Evolutionary conservation across 2,329 filamentous ascomycete species (phyloP), one percentile per base, ranked within the genome.

Genomic region (Xylaria sp.): DNA sequence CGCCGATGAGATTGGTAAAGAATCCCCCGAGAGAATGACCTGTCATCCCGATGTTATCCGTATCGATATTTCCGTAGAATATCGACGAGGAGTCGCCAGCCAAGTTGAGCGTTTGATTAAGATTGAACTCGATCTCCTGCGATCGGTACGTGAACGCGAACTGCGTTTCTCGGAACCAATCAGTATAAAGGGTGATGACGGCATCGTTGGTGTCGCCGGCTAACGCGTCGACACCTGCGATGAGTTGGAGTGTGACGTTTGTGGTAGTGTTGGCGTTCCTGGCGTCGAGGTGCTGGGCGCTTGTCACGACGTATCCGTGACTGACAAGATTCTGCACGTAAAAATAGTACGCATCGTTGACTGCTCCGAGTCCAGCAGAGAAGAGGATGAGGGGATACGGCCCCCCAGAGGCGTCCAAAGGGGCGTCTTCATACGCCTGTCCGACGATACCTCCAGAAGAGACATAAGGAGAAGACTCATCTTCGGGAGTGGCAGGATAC

Each of bases 341-440:
- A 54, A 72, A 72, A 48, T 72, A 72, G 28, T 72, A 72, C 18
- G 57, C 69, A 50, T 72, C 69, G 13, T 72, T 31, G 23, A 72
- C 69, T 25, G 69, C 69, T 31, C 44, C 69, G 52, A 72, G 67
- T 3, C 69, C 69, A 7, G 69, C 20, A 20, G 69, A 72, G 61
- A 72, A 72, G 28, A 72, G 7, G 18, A 72, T 66, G 20, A 72
- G 59, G 23, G 69, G 69, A 31, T 67, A 72, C 34, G 69, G 69
- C n/a, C 69, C 67, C 13, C 54, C 52, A 39, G 69, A 63, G 3
- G 69, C 52, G 62, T 70, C 62, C 25, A 70, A 51, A 10, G 69
- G 62, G 18, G 67, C 67, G 34, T 69, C 67, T 57, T 66, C 34
- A 5, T 59, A 65, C 39, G 67, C 63, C 39, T 51, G 44, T 12